phyloP scores from a whole-genome alignment of 805 yeast species.

The Yamadazyma ubonensis region DNA sequence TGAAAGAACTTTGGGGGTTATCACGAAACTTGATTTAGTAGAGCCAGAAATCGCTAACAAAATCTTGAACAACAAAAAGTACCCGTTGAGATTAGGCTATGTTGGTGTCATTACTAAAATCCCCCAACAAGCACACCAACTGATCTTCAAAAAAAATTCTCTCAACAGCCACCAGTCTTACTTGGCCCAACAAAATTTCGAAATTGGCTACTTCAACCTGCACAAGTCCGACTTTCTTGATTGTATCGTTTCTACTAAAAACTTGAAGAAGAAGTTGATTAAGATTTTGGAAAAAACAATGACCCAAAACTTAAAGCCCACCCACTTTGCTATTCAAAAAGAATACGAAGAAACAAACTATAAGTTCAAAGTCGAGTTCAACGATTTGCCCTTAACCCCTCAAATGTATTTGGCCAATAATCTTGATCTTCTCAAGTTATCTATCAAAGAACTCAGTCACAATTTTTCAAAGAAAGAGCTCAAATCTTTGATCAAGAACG shows the following conservation, averaged over 20 bases:
- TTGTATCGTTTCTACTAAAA: conserved; percentile 73
- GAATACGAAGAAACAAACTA: conserved; percentile 93
- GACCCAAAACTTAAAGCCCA: conserved; percentile 86
- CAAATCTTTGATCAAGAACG: conserved; percentile 72
- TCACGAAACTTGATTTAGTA: conserved; percentile 90
- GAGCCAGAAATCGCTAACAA: conserved; percentile 69
- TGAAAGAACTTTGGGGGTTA: conserved; percentile 93
- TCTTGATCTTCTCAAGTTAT: conserved; percentile 79
- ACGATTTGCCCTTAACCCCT: conserved; percentile 91
- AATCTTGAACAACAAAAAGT: conserved; percentile 71
- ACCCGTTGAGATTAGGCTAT: conserved; percentile 94
- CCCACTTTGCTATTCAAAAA: conserved; percentile 78
- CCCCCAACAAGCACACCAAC: conserved; percentile 38
- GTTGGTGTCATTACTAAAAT: conserved; percentile 95
- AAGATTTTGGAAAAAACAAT: conserved; percentile 84
- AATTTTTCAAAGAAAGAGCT: conserved; percentile 82
- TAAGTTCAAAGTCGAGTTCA: conserved; percentile 92
- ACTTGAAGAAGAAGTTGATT: conserved; percentile 77
- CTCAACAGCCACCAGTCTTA: conserved; percentile 59
- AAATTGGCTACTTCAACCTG: conserved; percentile 56
- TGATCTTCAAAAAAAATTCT: conserved; percentile 48
- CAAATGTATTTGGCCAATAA: conserved; percentile 92
- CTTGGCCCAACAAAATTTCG: conserved; percentile 63
- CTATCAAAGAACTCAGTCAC: conserved; percentile 82
- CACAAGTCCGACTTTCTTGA: conserved; percentile 58